Conservation (phyloP, 495 filamentous ascomycete genomes). For the Penicillium coprophilum region DNA sequence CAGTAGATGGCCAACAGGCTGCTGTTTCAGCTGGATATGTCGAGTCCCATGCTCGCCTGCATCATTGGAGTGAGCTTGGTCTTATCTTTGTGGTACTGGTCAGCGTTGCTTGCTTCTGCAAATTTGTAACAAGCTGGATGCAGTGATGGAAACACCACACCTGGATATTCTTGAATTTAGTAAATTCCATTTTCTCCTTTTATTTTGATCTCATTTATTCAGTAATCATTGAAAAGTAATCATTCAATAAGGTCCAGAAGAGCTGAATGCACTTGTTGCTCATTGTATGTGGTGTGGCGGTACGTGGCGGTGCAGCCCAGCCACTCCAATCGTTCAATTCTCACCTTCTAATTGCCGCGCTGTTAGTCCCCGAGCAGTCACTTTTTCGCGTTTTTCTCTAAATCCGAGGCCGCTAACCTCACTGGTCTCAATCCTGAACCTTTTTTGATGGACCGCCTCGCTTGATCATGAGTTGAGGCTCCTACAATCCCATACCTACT, state of each 20-base stretch:
- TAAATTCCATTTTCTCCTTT: neutral
- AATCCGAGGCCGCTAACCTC: constrained; percentile 11
- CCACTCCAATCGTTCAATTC: constrained; percentile 26
- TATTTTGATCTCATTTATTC: too few species aligned
- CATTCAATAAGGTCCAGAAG: neutral
- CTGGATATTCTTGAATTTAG: neutral
- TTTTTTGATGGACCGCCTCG: constrained; percentile 16
- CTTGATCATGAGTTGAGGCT: constrained; percentile 43
- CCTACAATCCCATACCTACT: constrained; percentile 19
- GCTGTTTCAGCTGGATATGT: constrained; percentile 52
- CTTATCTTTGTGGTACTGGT: constrained; percentile 55
- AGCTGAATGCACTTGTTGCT: constrained; percentile 2
- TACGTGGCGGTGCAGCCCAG: constrained; percentile 29
- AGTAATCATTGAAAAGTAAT: neutral
- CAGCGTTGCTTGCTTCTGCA: constrained; percentile 33
- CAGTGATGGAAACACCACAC: constrained; percentile 8
- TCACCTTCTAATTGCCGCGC: constrained; percentile 25
- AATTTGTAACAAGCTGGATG: constrained; percentile 15
- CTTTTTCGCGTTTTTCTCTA: constrained; percentile 22
- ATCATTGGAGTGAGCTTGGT: constrained; percentile 53
- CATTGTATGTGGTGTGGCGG: constrained; percentile 11
- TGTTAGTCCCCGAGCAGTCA: constrained; percentile 18
- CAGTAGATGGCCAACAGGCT: constrained; percentile 32
- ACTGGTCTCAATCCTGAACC: neutral
- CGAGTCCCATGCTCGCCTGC: constrained; percentile 56